Evolutionary conservation across 2,329 filamentous ascomycete species (phyloP).

Genomic region (Colletotrichum paranaense): DNA sequence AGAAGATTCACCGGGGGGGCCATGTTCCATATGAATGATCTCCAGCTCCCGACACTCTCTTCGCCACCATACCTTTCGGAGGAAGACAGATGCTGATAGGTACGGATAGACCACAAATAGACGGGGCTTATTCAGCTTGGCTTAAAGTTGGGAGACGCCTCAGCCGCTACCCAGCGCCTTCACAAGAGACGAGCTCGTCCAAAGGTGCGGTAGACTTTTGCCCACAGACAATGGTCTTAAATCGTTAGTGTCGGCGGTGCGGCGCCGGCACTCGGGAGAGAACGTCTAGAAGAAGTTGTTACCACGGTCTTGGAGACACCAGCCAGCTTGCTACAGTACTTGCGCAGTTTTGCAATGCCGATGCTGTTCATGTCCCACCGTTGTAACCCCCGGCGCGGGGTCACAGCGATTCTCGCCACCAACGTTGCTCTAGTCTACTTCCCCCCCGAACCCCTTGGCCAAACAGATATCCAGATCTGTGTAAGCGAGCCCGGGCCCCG

Average conservation of each 20-base stretch:
- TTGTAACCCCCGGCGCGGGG: constrained; percentile 3
- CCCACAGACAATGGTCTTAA: neutral
- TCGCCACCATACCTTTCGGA: neutral
- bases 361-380: neutral
- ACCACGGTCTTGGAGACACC: neutral
- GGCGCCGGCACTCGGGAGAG: neutral
- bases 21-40: constrained; percentile 14
- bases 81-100: neutral
- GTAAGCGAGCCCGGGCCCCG: neutral
- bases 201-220: neutral
- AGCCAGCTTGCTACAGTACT: neutral
- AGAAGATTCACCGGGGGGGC: constrained; percentile 5
- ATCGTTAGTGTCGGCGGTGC: neutral
- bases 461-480: neutral
- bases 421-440: neutral
- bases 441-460: neutral
- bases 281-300: neutral
- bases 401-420: neutral
- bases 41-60: constrained; percentile 4
- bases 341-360: neutral
- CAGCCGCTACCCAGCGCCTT: neutral
- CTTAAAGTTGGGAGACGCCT: neutral
- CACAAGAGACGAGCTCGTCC: neutral
- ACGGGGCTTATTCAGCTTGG: neutral
- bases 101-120: too few relatives aligned